Base-by-base conservation (phyloP, 1,139 yeast genomes). In the Wickerhamiella pararugosa region DNA sequence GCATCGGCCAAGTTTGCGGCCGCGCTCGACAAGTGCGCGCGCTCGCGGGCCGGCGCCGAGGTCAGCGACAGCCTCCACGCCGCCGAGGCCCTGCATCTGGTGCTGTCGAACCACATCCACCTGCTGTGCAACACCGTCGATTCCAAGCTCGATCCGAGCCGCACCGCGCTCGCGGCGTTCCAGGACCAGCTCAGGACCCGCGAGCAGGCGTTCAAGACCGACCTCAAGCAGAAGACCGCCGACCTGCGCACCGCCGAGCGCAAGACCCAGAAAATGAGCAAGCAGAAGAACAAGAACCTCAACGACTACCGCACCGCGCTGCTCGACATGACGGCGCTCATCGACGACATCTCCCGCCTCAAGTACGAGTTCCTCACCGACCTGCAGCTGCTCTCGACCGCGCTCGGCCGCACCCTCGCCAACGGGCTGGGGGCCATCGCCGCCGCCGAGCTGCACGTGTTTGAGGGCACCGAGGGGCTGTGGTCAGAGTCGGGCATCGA, bases 401-500 rank as follows among this genome's bases (percentile, higher is more conserved):
- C 71, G 3, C 69, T 82, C 42, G 75, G 78, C 39, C 65, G 65
- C 21, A 64, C 68, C 31, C 64, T 81, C 7, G 62, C 81, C 36
- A 58, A 63, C 7, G 66, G 69, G 45, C 69, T 83, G 1, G 81
- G 86, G 0, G 69, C 80, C 0, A 65, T 80, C 6, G 75, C 82
- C 2, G 64, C 84, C 42, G 90, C 92, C 1, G 90, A 83, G 54
- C 73, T 84, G 30, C 92, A 82, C 53, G 74, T 83, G 5, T 77
- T 75, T 51, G 94, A 81, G 54, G 79, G 81, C 21, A 74, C 84
- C 31, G 41, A 15, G 21, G 21, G 21, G 21, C 21, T 15, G 21
- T 15, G 21, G 21, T 15, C 21, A 15, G 21, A 15, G 21, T 15
- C 21, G 21, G 21, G 21, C 21, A 15, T 15, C 21, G 21, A 15